Evolutionary conservation across 495 filamentous ascomycete species (phyloP).

Genomic region (Letharia columbiana): DNA sequence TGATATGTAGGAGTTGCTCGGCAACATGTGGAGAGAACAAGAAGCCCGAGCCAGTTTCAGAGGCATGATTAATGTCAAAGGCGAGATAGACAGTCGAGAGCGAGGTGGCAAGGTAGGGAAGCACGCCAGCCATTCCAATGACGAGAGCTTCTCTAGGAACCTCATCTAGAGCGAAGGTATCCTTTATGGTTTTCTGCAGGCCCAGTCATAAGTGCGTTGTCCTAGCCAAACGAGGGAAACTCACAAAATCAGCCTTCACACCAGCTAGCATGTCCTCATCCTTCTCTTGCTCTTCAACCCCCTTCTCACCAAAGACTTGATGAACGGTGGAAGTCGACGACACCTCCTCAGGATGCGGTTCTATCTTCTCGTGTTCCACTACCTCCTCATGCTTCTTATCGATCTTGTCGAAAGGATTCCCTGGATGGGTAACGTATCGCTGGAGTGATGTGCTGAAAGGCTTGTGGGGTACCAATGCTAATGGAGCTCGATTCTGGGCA

Average conservation of each 20-base stretch:
- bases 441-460: constrained; percentile 46
- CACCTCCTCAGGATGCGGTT: constrained; percentile 49
- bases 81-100: constrained; percentile 78
- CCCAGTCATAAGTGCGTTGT: neutral
- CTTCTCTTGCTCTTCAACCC: constrained; percentile 28
- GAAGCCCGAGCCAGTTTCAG: constrained; percentile 49
- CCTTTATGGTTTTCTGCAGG: constrained; percentile 64
- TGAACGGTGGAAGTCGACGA: constrained; percentile 48
- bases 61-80: constrained; percentile 65
- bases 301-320: constrained; percentile 44
- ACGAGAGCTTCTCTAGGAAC: constrained; percentile 75
- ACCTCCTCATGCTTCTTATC: constrained; percentile 47
- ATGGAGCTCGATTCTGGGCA: constrained; percentile 21
- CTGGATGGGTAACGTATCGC: constrained; percentile 35
- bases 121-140: constrained; percentile 78
- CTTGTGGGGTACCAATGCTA: constrained; percentile 40
- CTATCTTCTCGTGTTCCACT: constrained; percentile 41
- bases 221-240: constrained; percentile 23
- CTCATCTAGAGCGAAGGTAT: constrained; percentile 69
- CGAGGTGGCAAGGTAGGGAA: constrained; percentile 87
- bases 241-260: constrained; percentile 66
- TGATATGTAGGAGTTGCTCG: constrained; percentile 60
- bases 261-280: constrained; percentile 59
- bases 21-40: constrained; percentile 65
- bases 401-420: constrained; percentile 32